A percentile compares a stretch with the other conserved stretches of the same genome.
Evolutionary conservation across 2,329 filamentous ascomycete genomes (phyloP).

Genomic region (Calonectria fujianensis): DNA sequence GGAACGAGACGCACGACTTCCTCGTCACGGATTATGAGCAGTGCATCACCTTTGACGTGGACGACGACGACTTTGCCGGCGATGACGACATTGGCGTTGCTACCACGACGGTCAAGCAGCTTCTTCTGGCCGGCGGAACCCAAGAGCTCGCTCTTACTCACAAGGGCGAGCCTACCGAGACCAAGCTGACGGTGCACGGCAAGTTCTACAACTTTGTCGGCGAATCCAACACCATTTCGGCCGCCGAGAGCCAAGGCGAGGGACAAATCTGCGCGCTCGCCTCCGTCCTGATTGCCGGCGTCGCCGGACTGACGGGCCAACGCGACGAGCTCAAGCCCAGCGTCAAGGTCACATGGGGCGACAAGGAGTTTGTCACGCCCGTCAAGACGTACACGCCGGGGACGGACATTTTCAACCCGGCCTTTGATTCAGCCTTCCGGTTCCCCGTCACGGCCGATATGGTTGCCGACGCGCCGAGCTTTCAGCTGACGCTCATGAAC

Average conservation of each 20-base stretch:
- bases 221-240: slow-evolving; percentile 46
- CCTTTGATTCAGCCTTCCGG: slow-evolving; percentile 51
- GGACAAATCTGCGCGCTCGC: slow-evolving; percentile 53
- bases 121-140: slow-evolving; percentile 48
- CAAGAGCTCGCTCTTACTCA: slow-evolving; percentile 49
- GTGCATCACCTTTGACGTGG: slow-evolving; percentile 48
- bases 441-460: slow-evolving; percentile 50
- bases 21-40: slow-evolving; percentile 53
- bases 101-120: slow-evolving; percentile 48
- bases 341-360: slow-evolving; percentile 52
- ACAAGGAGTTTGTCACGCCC: slow-evolving; percentile 51
- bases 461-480: slow-evolving; percentile 42
- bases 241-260: slow-evolving; percentile 41
- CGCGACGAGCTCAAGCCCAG: slow-evolving; percentile 54
- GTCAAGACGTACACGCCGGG: slow-evolving; percentile 50
- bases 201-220: slow-evolving; percentile 51
- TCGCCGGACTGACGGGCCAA: slow-evolving; percentile 45
- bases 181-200: slow-evolving; percentile 48
- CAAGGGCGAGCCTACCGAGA: slow-evolving; percentile 47
- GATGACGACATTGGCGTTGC: slow-evolving; percentile 53
- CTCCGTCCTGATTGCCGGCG: slow-evolving; percentile 50
- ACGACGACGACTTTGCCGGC: slow-evolving; percentile 50
- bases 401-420: slow-evolving; percentile 53
- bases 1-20: slow-evolving; percentile 55
- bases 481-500: slow-evolving; percentile 48